Evolutionary conservation across 1,284 basidiomycete genomes (phyloP).

Genomic region (Tilletia indica): DNA sequence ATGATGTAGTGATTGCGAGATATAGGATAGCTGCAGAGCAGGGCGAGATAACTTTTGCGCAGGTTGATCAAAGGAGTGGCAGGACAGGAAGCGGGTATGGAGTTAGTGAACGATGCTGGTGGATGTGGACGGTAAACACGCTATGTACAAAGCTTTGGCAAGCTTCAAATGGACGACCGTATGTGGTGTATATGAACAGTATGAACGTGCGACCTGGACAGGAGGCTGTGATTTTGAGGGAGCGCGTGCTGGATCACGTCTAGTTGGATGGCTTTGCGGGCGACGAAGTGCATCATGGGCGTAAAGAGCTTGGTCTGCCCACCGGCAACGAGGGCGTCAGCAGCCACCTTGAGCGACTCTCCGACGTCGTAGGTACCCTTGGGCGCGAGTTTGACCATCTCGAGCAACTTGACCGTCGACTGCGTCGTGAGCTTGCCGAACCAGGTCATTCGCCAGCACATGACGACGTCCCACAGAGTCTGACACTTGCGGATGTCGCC

Average conservation of each 20-base stretch:
- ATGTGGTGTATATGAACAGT: too few species aligned
- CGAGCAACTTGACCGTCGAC: constrained; percentile 73
- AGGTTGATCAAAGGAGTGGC: too few species aligned
- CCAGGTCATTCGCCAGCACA: constrained; percentile 67
- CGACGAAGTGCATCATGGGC: constrained; percentile 51
- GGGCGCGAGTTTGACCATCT: constrained; percentile 76
- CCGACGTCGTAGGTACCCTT: constrained; percentile 91
- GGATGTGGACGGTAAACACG: too few species aligned
- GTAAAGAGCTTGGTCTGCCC: constrained; percentile 75
- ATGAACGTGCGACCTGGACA: too few species aligned
- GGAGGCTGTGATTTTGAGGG: neutral
- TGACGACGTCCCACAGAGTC: constrained; percentile 78
- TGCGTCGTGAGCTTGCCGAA: constrained; percentile 84
- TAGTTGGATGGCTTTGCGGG: constrained; percentile 20
- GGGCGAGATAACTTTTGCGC: too few species aligned
- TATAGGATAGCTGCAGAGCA: too few species aligned
- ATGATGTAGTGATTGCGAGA: too few species aligned
- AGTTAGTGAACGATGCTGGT: too few species aligned
- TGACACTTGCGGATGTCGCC: constrained; percentile 89
- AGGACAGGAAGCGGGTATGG: too few species aligned
- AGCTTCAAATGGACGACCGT: too few species aligned
- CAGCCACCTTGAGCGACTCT: constrained; percentile 82
- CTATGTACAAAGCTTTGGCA: too few species aligned
- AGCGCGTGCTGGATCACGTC: constrained; percentile 20
- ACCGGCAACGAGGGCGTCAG: constrained; percentile 74